phyloP scores from a whole-genome alignment of 768 basidiomycete genomes.

The Kwoniella newhampshirensis region DNA sequence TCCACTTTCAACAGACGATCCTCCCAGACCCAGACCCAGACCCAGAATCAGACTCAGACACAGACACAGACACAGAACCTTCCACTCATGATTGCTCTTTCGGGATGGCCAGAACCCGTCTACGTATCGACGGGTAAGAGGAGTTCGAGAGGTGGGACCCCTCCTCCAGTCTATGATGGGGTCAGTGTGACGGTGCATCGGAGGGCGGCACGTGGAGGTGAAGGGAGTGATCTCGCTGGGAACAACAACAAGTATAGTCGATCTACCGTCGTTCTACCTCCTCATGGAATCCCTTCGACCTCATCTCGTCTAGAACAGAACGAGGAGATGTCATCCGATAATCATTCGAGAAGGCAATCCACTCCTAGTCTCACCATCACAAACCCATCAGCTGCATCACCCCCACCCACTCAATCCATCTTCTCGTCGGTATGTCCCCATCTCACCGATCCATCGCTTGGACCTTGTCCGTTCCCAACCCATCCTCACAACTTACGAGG shows the following conservation, averaged over 20 bases:
- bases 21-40: not conserved
- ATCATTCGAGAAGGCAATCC: not conserved
- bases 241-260: not conserved
- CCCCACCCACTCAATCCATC: slow-evolving; percentile 12
- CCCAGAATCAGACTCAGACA: not conserved
- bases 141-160: slow-evolving; percentile 3
- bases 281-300: not conserved
- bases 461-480: slow-evolving; percentile 21
- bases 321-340: not conserved
- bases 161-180: slow-evolving; percentile 17
- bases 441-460: slow-evolving; percentile 16
- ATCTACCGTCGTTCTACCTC: not conserved
- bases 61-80: too few species aligned
- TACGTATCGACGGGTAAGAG: slow-evolving; percentile 10
- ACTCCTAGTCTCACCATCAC: slow-evolving; percentile 1
- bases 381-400: slow-evolving; percentile 1
- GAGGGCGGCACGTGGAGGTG: too few species aligned
- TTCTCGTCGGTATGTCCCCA: slow-evolving; percentile 19
- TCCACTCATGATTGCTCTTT: slow-evolving; percentile 24
- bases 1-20: not conserved
- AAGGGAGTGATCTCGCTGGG: not conserved
- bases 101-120: slow-evolving; percentile 27
- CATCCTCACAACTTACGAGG: slow-evolving; percentile 25
- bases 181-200: too few species aligned
- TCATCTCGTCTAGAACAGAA: not conserved